Evolutionary conservation across 768 basidiomycete genomes (phyloP).

Genomic region (Naematelia aurantialba): DNA sequence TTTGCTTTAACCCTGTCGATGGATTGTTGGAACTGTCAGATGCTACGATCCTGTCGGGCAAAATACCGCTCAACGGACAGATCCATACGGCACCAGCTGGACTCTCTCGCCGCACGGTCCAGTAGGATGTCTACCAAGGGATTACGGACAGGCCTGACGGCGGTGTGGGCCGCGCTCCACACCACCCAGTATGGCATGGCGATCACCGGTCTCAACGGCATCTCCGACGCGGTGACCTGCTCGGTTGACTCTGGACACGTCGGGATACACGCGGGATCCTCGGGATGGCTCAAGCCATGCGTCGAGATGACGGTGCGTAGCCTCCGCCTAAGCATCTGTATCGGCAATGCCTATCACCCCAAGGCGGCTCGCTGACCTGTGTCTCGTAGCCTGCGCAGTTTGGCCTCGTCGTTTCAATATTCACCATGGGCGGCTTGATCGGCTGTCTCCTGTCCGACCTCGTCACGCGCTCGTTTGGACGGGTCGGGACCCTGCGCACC

Average conservation of each 20-base stretch:
- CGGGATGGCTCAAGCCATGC: constrained; percentile 24
- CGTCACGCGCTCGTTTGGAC: constrained; percentile 22
- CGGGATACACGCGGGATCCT: constrained; percentile 6
- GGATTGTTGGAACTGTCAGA: too few species aligned
- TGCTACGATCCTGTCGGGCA: background rate
- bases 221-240: constrained; percentile 57
- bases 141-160: constrained; percentile 21
- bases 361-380: background rate
- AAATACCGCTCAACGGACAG: background rate
- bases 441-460: constrained; percentile 52
- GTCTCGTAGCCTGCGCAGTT: constrained; percentile 56
- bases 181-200: constrained; percentile 66
- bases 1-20: too few species aligned
- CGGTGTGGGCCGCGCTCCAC: constrained; percentile 40
- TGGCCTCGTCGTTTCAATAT: constrained; percentile 76
- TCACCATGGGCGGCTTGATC: constrained; percentile 83
- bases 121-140: background rate
- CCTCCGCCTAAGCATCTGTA: too few species aligned
- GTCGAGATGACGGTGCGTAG: constrained; percentile 35
- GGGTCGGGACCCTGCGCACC: constrained; percentile 25
- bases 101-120: background rate
- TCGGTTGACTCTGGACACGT: constrained; percentile 4
- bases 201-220: constrained; percentile 82
- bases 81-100: too few species aligned
- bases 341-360: background rate